Evolutionary conservation across 1,284 basidiomycete species (phyloP).

Genomic region (Hemileccinum hortonii): DNA sequence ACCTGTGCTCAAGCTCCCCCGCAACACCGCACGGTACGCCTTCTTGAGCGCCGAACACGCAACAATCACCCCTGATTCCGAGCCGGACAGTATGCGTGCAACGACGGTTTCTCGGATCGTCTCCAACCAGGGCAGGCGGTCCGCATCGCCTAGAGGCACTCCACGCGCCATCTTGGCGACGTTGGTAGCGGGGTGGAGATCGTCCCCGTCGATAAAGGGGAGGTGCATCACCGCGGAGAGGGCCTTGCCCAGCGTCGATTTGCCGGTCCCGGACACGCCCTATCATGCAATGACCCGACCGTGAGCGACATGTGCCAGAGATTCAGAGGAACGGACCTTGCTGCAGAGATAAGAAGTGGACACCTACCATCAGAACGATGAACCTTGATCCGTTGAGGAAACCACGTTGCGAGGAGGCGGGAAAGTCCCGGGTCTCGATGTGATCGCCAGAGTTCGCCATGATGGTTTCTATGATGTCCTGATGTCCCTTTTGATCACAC

Average conservation of each 20-base stretch:
- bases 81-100: conserved; percentile 46
- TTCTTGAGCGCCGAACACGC: conserved; percentile 86
- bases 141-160: conserved; percentile 76
- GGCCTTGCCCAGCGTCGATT: conserved; percentile 78
- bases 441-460: neutral
- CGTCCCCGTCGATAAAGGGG: conserved; percentile 89
- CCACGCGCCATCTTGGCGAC: conserved; percentile 88
- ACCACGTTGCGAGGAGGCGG: neutral
- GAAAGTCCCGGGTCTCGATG: neutral
- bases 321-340: no score
- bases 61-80: conserved; percentile 76
- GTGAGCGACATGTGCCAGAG: neutral
- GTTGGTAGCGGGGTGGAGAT: conserved; percentile 80
- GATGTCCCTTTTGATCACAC: neutral
- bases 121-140: conserved; percentile 86
- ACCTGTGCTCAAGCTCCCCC: conserved; percentile 33
- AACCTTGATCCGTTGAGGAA: conserved; percentile 29
- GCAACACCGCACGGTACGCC: conserved; percentile 79
- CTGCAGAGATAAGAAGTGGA: no score
- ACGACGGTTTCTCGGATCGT: conserved; percentile 69
- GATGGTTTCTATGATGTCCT: neutral
- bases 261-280: conserved; percentile 85
- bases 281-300: conserved; percentile 24
- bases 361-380: conserved; percentile 49
- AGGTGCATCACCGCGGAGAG: conserved; percentile 61